Conservation (phyloP, 2,329 filamentous ascomycete species). For the Pseudocercospora eumusae region DNA sequence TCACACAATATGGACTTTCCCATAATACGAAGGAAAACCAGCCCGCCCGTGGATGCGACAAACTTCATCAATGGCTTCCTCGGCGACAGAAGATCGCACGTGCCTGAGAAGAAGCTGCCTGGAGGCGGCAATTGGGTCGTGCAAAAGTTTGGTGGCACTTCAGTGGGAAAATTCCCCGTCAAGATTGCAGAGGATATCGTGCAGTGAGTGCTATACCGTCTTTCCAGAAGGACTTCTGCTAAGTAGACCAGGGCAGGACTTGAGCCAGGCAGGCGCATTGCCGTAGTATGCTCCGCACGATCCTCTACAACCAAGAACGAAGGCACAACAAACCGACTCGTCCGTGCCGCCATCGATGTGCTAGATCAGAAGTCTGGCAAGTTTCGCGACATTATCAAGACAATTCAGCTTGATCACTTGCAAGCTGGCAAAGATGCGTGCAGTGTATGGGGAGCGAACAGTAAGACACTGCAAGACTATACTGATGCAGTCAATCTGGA, state of each 20-base stretch:
- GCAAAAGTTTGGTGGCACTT: constrained; percentile 94
- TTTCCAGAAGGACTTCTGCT: constrained; percentile 20
- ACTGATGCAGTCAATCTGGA: constrained; percentile 70
- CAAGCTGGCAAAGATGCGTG: constrained; percentile 62
- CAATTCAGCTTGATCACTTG: constrained; percentile 81
- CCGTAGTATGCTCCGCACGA: constrained; percentile 91
- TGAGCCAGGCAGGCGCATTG: constrained; percentile 66
- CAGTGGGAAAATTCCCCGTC: constrained; percentile 86
- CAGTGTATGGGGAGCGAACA: constrained; percentile 29
- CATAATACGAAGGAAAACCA: constrained; percentile 26
- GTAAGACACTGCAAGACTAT: constrained; percentile 55
- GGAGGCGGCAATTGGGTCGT: constrained; percentile 70
- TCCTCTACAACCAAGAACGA: constrained; percentile 93
- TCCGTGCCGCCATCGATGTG: constrained; percentile 52
- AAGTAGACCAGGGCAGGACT: constrained; percentile 51
- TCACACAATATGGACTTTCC: constrained; percentile 30
- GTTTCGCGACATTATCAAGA: constrained; percentile 73
- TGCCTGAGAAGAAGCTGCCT: constrained; percentile 51
- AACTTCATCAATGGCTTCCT: constrained; percentile 31
- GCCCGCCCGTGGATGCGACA: constrained; percentile 27
- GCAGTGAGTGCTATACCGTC: constrained; percentile 40
- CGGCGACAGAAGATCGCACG: constrained; percentile 43
- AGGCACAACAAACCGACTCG: constrained; percentile 82
- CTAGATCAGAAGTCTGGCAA: constrained; percentile 47
- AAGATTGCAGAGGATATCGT: constrained; percentile 64